Base-by-base conservation (phyloP, 2,329 filamentous ascomycete genomes). In the Macroventuria anomochaeta region DNA sequence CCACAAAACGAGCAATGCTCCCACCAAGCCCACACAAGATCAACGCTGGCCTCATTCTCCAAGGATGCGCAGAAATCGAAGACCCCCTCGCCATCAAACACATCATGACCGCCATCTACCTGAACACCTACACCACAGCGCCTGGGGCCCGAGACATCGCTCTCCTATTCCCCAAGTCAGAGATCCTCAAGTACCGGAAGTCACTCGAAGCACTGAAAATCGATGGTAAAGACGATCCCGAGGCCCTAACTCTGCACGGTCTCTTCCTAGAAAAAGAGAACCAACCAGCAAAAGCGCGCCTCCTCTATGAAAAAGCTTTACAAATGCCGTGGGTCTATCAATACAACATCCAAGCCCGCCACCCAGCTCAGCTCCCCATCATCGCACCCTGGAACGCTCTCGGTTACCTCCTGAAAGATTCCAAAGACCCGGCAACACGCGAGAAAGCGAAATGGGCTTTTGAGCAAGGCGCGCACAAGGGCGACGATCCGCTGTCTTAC, bases 401-500 rank as follows among this genome's bases (percentile, higher is more conserved):
- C 6, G 70, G 66, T 3, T 61, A 55, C n/a, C 47, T 71, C 0
- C 43, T 70, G 6, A 58, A 66, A 10, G 40, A 59, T 12, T 15
- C 28, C n/a, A 46, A 57, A 13, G 57, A 65, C 26, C 53, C 61
- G 0, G 41, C 58, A 5, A 28, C 49, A 3, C 59, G 47, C 13
- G 59, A 55, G 7, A 52, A 61, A 43, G 72, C 73, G 3, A 64
- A 66, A 34, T 55, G 57, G 15, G 73, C 68, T 5, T 73, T 76
- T 21, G 53, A 69, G 15, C 68, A 65, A 21, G 78, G 77, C 13
- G 71, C 72, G 6, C 62, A 70, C 15, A 56, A 74, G 53, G 69
- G 67, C 39, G 77, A 80, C 37, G 79, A 81, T 46, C 78, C 79
- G 0, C 62, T 72, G n/a, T 72, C 76, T 1, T 77, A 72, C 58